Conservation (phyloP, 495 filamentous ascomycete species). For the Cenococcum geophilum region DNA sequence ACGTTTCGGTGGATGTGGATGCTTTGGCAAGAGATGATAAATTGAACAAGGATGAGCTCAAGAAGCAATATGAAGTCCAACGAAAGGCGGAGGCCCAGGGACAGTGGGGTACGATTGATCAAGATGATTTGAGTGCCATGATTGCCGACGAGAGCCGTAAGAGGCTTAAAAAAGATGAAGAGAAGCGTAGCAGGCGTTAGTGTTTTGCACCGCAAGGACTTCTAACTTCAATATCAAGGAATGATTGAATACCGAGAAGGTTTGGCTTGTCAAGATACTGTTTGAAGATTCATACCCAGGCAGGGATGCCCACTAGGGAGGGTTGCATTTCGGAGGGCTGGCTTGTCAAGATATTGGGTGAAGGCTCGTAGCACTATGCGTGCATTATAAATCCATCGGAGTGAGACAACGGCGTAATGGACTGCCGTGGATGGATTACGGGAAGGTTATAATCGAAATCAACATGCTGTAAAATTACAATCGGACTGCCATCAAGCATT, state of each 20-base stretch:
- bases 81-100: conserved; percentile 61
- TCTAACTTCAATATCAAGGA: conserved; percentile 4
- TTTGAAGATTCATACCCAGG: conserved; percentile 4
- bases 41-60: conserved; percentile 59
- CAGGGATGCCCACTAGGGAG: conserved; percentile 5
- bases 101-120: conserved; percentile 59
- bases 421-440: neutral
- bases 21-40: conserved; percentile 63
- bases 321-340: conserved; percentile 1
- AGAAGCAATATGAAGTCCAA: conserved; percentile 70
- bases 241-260: conserved; percentile 6
- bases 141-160: conserved; percentile 91
- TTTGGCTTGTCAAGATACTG: conserved; percentile 12
- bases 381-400: neutral
- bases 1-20: conserved; percentile 83
- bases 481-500: neutral
- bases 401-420: neutral
- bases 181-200: conserved; percentile 52
- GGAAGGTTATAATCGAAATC: conserved; percentile 1
- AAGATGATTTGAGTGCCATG: conserved; percentile 95
- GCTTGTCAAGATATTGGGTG: conserved; percentile 1
- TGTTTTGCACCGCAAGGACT: neutral
- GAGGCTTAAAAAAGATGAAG: conserved; percentile 77
- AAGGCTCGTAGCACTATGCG: neutral
- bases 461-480: conserved; percentile 1